phyloP scores from a whole-genome alignment of 345 rosid genomes.

The Anacardium occidentale region DNA sequence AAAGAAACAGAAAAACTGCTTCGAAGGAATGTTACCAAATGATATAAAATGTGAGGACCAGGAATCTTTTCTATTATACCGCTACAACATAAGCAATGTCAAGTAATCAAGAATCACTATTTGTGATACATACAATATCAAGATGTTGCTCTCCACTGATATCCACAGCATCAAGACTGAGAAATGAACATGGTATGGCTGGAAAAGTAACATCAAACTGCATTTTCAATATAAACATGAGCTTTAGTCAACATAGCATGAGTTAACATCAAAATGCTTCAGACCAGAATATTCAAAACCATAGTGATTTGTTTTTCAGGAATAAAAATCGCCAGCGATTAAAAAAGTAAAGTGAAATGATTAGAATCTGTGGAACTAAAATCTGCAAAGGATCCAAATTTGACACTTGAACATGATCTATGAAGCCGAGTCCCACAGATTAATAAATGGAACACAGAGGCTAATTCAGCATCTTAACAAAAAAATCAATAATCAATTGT shows the following conservation, averaged over 20 bases:
- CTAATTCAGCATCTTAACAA: neutral
- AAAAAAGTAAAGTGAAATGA: too few species aligned
- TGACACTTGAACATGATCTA: neutral
- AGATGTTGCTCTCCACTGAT: conserved; percentile 76
- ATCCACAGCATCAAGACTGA: conserved; percentile 77
- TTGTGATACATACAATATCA: conserved; percentile 52
- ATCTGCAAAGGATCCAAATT: neutral
- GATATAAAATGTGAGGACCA: neutral
- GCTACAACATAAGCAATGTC: neutral
- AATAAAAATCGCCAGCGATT: neutral
- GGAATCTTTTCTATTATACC: neutral
- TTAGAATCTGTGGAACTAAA: neutral
- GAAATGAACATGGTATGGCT: conserved; percentile 59
- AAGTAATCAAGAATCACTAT: neutral
- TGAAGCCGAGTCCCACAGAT: neutral
- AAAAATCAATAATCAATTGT: neutral
- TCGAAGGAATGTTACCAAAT: neutral
- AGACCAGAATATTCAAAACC: neutral
- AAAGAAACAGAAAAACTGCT: neutral
- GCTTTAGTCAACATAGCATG: too few species aligned
- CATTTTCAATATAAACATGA: neutral
- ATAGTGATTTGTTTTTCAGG: neutral
- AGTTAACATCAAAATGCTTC: conserved; percentile 55
- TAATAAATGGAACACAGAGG: neutral
- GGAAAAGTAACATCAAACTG: conserved; percentile 74